Evolutionary conservation across 495 filamentous ascomycete genomes (phyloP).

Genomic region (Hypoxylon rickii): DNA sequence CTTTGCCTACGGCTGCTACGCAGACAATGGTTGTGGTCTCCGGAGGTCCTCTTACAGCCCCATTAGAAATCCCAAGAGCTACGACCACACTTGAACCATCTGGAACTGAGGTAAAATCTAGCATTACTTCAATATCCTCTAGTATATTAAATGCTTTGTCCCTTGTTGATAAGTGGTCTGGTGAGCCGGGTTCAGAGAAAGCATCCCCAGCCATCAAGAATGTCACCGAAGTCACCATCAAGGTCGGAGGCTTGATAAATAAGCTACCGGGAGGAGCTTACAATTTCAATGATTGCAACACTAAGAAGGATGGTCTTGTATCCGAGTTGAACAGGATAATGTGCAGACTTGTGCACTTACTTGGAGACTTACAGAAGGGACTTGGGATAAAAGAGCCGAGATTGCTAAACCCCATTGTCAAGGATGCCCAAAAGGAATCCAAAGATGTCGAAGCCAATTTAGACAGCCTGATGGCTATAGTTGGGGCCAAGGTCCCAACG

Average conservation of each 20-base stretch:
- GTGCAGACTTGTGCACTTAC: background rate
- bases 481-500: background rate
- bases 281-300: background rate
- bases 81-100: background rate
- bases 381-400: background rate
- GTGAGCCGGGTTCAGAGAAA: background rate
- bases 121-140: background rate
- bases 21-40: background rate
- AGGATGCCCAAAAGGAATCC: background rate
- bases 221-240: background rate
- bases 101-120: background rate
- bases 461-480: background rate
- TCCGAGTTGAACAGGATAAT: background rate
- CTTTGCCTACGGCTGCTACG: background rate
- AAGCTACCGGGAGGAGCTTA: background rate
- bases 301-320: background rate
- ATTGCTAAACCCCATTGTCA: background rate
- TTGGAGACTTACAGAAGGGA: background rate
- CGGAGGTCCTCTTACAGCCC: background rate
- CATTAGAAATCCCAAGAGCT: background rate
- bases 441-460: background rate
- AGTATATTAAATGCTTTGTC: background rate
- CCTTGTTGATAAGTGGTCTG: background rate
- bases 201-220: background rate
- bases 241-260: background rate